Conservation (phyloP, 1,284 basidiomycete genomes). For the Fomitiporia mediterranea region DNA sequence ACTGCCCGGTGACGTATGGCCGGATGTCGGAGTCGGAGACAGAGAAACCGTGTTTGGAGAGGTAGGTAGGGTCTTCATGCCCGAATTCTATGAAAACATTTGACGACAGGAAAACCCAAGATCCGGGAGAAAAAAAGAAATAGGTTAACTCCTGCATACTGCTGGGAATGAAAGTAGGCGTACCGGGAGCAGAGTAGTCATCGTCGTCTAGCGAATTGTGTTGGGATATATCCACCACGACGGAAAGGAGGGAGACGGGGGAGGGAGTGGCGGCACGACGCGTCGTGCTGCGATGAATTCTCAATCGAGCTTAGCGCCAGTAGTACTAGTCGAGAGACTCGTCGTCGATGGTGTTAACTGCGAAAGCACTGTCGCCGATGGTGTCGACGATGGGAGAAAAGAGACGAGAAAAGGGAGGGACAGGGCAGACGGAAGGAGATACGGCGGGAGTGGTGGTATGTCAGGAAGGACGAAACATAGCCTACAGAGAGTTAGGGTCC, state of each 20-base stretch:
- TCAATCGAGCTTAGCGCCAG: conserved; percentile 6
- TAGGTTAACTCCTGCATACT: background rate
- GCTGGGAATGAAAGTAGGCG: background rate
- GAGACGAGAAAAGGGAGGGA: background rate
- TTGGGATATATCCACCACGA: background rate
- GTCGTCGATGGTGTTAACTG: background rate
- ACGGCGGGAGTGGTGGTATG: conserved; percentile 11
- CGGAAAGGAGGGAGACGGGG: background rate
- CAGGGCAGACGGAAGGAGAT: background rate
- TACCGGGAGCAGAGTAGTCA: conserved; percentile 11
- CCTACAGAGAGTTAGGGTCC: background rate
- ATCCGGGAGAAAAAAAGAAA: too few relatives aligned
- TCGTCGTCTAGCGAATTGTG: background rate
- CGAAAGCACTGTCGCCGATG: background rate
- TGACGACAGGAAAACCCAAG: too few relatives aligned
- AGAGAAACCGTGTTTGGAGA: conserved; percentile 5
- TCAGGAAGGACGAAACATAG: conserved; percentile 6
- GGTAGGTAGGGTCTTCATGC: background rate
- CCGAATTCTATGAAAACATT: conserved; percentile 3
- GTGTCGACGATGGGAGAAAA: background rate
- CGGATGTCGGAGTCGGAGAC: background rate
- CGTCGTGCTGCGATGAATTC: conserved; percentile 5
- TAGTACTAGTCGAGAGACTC: background rate
- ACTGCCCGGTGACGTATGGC: background rate
- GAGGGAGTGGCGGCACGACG: conserved; percentile 5